phyloP scores from a whole-genome alignment of 2,329 filamentous ascomycete genomes.

The Cadophora sp. region DNA sequence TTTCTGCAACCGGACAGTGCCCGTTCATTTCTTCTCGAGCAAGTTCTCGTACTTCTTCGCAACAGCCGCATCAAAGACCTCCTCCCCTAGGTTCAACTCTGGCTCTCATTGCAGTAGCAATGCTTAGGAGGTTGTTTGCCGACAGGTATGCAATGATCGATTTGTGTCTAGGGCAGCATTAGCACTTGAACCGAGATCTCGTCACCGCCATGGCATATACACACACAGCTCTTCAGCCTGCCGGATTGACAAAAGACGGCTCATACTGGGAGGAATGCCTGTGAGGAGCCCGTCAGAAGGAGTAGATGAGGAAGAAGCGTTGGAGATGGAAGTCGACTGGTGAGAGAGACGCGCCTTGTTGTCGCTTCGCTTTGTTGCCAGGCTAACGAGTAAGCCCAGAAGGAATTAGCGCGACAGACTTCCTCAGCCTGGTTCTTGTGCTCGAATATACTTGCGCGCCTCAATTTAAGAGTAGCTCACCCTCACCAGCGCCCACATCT shows the following conservation, averaged over 20 bases:
- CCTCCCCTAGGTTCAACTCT: constrained; percentile 72
- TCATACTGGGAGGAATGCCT: no score
- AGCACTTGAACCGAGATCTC: constrained; percentile 29
- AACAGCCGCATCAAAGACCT: constrained; percentile 75
- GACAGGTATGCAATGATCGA: constrained; percentile 89
- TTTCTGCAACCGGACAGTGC: constrained; percentile 90
- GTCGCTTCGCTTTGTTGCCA: no score
- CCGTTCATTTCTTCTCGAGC: constrained; percentile 98
- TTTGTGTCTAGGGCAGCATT: constrained; percentile 72
- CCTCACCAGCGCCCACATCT: no score
- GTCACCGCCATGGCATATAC: constrained; percentile 18
- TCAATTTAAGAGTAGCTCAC: no score
- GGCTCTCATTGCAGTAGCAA: constrained; percentile 74
- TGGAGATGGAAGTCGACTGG: no score
- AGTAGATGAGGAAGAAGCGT: no score
- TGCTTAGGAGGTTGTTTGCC: constrained; percentile 72
- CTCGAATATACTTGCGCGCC: no score
- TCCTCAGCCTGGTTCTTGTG: no score
- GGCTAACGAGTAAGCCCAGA: no score
- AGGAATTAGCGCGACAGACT: no score
- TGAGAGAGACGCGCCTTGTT: no score
- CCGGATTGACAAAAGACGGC: constrained; percentile 74
- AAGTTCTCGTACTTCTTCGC: constrained; percentile 93
- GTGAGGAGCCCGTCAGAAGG: no score
- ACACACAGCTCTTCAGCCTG: constrained; percentile 90